These are phyloP conservation scores for Lecanicillium sp. DNA, from an alignment of 2,329 filamentous ascomycete genomes.

Conservation along the genomic window DNA sequence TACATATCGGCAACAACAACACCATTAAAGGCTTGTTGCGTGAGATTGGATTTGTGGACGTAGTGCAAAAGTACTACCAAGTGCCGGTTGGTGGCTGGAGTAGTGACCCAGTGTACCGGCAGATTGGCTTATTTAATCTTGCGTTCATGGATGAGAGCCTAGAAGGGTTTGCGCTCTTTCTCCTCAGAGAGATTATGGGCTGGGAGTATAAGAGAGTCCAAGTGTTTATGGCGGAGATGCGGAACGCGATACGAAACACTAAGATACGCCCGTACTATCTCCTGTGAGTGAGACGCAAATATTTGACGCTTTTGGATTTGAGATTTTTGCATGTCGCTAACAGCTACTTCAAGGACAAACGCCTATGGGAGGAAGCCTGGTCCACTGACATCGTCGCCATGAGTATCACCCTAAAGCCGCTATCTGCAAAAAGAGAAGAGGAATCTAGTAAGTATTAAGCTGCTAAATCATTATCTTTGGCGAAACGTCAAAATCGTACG, in stretches of 20 bases:
- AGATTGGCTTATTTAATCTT: slow-evolving; percentile 13
- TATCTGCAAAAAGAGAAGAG: too few relatives aligned
- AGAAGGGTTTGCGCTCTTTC: slow-evolving; percentile 19
- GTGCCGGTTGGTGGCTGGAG: slow-evolving; percentile 14
- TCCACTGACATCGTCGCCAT: too few relatives aligned
- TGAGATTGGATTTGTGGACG: slow-evolving; percentile 16
- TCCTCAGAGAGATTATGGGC: slow-evolving; percentile 20
- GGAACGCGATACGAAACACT: slow-evolving; percentile 13
- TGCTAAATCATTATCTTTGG: too few relatives aligned
- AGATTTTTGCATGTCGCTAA: too few relatives aligned
- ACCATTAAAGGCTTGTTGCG: slow-evolving; percentile 14
- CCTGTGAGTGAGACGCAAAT: too few relatives aligned
- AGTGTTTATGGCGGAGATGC: slow-evolving; percentile 17
- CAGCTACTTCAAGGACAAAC: too few relatives aligned
- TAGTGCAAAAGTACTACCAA: slow-evolving; percentile 11
- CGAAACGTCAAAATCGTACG: too few relatives aligned
- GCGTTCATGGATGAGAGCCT: slow-evolving; percentile 18
- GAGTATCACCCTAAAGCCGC: too few relatives aligned
- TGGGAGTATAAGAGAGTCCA: slow-evolving; percentile 17
- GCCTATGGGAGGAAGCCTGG: too few relatives aligned
- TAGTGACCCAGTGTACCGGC: slow-evolving; percentile 8
- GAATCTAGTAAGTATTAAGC: too few relatives aligned
- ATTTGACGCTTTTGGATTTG: too few relatives aligned
- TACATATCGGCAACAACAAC: slow-evolving; percentile 13
- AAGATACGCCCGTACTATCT: slow-evolving; percentile 16